phyloP scores from a whole-genome alignment of 768 basidiomycete species.

The Chiua virens region DNA sequence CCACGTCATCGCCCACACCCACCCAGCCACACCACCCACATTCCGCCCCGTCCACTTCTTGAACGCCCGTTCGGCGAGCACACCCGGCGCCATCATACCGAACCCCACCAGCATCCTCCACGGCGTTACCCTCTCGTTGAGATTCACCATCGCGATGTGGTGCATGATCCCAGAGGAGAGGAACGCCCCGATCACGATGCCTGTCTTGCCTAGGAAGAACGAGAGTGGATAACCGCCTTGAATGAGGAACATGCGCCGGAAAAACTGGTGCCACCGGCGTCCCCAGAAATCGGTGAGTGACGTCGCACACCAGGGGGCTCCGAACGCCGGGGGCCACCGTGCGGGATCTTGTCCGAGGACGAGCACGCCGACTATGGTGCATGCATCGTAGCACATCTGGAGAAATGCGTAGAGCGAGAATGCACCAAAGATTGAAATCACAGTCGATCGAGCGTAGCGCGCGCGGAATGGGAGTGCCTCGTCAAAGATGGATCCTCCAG shows the following conservation, averaged over 20 bases:
- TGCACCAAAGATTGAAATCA: slow-evolving; percentile 45
- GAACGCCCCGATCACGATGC: slow-evolving; percentile 55
- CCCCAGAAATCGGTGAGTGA: slow-evolving; percentile 39
- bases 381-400: slow-evolving; percentile 31
- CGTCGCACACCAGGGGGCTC: slow-evolving; percentile 32
- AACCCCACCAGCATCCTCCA: slow-evolving; percentile 46
- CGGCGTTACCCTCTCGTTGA: slow-evolving; percentile 52
- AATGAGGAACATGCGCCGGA: slow-evolving; percentile 32
- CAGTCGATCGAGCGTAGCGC: slow-evolving; percentile 39
- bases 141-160: slow-evolving; percentile 49
- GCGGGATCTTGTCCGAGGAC: slow-evolving; percentile 27
- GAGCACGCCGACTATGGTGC: slow-evolving; percentile 19
- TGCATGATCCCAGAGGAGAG: slow-evolving; percentile 56
- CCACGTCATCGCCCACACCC: slow-evolving; percentile 35
- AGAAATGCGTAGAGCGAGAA: slow-evolving; percentile 46
- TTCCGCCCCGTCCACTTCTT: slow-evolving; percentile 21
- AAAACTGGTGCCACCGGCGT: slow-evolving; percentile 36
- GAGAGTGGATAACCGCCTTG: slow-evolving; percentile 30
- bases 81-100: slow-evolving; percentile 51
- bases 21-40: slow-evolving; percentile 29
- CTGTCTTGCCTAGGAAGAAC: slow-evolving; percentile 44
- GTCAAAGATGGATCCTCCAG: slow-evolving; percentile 35
- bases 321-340: slow-evolving; percentile 33
- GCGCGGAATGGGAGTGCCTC: slow-evolving; percentile 22
- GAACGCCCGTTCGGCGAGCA: slow-evolving; percentile 41